These are phyloP conservation scores for Luzula sylvatica DNA, from an alignment of 176 grass and related monocot genomes.

Conservation along the genomic window DNA sequence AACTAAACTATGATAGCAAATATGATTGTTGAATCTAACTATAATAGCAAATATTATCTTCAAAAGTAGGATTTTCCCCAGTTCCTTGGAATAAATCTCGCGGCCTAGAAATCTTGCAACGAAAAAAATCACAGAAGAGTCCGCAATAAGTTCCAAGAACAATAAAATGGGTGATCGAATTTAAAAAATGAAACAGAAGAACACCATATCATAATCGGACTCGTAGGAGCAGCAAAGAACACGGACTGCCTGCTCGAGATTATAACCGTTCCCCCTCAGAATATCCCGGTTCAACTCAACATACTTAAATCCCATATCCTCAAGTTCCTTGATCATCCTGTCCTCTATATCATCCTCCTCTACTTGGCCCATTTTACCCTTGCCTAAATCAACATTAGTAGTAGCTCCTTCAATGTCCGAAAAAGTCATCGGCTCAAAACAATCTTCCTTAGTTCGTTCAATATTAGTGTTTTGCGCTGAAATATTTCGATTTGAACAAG, in stretches of 20 bases:
- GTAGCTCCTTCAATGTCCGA: background rate
- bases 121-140: no score
- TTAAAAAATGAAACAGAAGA: no score
- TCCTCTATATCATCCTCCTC: background rate
- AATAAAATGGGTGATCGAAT: no score
- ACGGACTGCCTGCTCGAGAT: background rate
- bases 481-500: background rate
- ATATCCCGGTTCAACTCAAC: background rate
- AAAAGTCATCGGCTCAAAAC: background rate
- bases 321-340: background rate
- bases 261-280: background rate
- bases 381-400: background rate
- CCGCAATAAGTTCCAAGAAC: no score
- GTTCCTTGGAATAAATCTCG: no score
- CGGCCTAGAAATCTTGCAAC: no score
- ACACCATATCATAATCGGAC: no score
- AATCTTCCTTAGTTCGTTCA: background rate
- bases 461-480: background rate
- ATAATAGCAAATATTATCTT: no score
- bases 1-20: no score
- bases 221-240: no score
- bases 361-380: background rate
- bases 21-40: no score
- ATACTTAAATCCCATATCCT: slow-evolving; percentile 1
- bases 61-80: no score